phyloP scores from a whole-genome alignment of 257 asterid species.

The Solanum virginianum region DNA sequence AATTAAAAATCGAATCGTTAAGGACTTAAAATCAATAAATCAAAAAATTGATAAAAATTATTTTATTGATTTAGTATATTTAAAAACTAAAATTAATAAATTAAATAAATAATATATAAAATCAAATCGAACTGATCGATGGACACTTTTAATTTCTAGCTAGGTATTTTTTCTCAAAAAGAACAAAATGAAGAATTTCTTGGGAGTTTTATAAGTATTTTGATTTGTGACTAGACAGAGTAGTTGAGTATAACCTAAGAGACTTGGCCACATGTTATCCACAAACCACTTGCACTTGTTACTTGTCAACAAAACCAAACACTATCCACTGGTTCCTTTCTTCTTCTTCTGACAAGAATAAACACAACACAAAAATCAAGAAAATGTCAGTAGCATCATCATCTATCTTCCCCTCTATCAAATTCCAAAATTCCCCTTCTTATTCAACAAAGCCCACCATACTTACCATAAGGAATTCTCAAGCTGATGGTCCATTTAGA shows the following conservation, averaged over 20 bases:
- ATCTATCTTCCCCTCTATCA: slow-evolving; percentile 37
- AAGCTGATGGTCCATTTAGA: slow-evolving; percentile 80
- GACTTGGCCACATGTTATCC: slow-evolving; percentile 28
- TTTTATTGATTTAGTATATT: too few species aligned
- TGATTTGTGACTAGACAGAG: not conserved
- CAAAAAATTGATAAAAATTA: too few species aligned
- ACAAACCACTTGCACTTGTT: slow-evolving; percentile 6
- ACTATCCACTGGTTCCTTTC: not conserved
- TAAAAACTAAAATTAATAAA: too few species aligned
- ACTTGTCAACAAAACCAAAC: not conserved
- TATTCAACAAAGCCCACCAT: slow-evolving; percentile 7
- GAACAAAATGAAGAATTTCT: not conserved
- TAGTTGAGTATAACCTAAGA: not conserved
- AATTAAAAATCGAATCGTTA: too few species aligned
- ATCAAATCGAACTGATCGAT: too few species aligned
- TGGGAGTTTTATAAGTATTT: not conserved
- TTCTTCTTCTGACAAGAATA: not conserved
- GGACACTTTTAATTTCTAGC: too few species aligned
- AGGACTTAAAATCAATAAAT: too few species aligned
- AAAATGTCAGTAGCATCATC: slow-evolving; percentile 42
- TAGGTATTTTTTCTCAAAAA: not conserved
- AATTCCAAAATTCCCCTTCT: slow-evolving; percentile 14
- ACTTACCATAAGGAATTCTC: slow-evolving; percentile 50
- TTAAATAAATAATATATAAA: too few species aligned
- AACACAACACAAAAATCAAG: not conserved